Evolutionary conservation across 805 yeast genomes (phyloP), one percentile per base, ranked within the genome.

Genomic region (Starmerella scarabaei): DNA sequence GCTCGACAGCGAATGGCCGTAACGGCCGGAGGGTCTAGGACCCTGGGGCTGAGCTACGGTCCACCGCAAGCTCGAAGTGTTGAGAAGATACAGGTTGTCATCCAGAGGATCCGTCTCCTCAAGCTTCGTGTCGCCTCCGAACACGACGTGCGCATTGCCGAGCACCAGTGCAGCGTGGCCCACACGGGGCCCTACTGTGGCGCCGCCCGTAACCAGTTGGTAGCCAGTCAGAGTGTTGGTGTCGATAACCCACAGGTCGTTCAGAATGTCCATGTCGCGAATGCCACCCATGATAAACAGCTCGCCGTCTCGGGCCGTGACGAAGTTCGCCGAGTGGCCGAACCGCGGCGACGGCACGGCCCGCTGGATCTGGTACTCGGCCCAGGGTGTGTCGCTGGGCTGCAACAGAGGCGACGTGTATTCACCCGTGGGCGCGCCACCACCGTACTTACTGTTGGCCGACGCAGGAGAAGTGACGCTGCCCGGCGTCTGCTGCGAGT

Each of bases 121-220:
- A 37, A 76, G 80, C 50, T 72, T 71, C 1, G 97, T 91, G 57
- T 91, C 98, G 53, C 99, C 99, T 27, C 97, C 98, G 61, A 83
- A 88, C 12, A 91, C 74, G 33, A 91, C 85, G 54, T 79, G 91
- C 1, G 97, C 97, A 55, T 86, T 88, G 12, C 97, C 98, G 45
- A 93, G 78, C 26, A 88, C 67, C 8, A 86, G 80, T 1, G 93
- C 71, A 5, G 94, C 83, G 61, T 91, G 99, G 3, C 97, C 97
- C 5, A 88, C 95, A 53, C 98, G 75, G 26, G 97, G 95, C 16
- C 94, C 88, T 16, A 53, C 56, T 14, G 39, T 43, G 2, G 96
- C 95, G 37, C 80, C 76, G 45, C 78, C 83, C 37, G 74, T 72
- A 44, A 80, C 81, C 44, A 80, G 82, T 36, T 78, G 68, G 52